Evolutionary conservation across 441 rosid species (phyloP), one percentile per base, ranked within the genome.

Genomic region (Aleurites moluccanus): DNA sequence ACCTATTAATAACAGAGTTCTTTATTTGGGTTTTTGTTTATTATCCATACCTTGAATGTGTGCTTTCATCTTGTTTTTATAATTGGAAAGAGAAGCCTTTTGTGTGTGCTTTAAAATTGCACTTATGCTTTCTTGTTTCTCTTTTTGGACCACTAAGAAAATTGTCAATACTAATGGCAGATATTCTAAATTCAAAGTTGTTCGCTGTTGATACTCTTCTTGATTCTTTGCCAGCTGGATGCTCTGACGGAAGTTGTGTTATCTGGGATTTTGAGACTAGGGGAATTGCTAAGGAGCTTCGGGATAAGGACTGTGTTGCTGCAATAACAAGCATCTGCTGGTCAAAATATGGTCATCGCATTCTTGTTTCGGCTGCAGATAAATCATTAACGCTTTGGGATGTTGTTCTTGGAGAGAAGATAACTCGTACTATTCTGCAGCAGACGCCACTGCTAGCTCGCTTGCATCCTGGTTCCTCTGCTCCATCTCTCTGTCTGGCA

Each of bases 241-340:
- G 99, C 80, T 87, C 94, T 16, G 97, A 96, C 84, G 99, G 98
- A 25, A 86, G 91, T 69, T 92, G 97, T 70, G 83, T 96, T 9
- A 93, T 96, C 72, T 96, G 97, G 97, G 99, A 96, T 81, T 96
- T 96, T 77, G 97, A 96, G 86, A 96, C 99, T 42, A 85, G 98
- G 70, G 97, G 97, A 33, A 87, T 96, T 47, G 92, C 98, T 15
- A 96, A 90, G 71, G 99, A 90, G 90, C 92, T 96, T 67, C 89
- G 88, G 35, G 97, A 93, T 85, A 83, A 75, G 50, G 94, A 88
- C 10, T 91, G 87, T 74, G 74, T 76, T 75, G 91, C 97, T 79
- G 92, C 99, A 1, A 87, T 96, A 56, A 96, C 99, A 55, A 93
- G 99, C 50, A 87, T 96, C 40, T 93, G 92, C 61, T 96, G 99